Evolutionary conservation across 306 rosid species (phyloP), one percentile per base, ranked within the genome.

Genomic region (Crotalaria pallida): DNA sequence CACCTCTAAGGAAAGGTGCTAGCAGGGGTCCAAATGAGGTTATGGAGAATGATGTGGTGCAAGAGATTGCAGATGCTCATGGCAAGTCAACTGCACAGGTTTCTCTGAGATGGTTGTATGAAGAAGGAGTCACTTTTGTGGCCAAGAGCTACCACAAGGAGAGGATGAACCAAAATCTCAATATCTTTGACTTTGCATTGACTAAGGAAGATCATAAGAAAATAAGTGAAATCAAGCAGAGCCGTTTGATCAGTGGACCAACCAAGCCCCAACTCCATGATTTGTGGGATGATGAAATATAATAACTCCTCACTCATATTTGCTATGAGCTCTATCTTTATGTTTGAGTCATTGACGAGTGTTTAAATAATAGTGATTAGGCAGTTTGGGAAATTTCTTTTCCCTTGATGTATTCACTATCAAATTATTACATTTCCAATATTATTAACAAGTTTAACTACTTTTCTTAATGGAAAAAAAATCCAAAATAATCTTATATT

Each of bases 1-100:
- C 91, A 1, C 91, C 96, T 0, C 38, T 88, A 49, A 85, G 96
- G 52, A 82, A 69, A 16, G 95, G 91, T 1, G 71, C 76, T 0
- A 75, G 84, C 22, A 82, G 84, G 62, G 91, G 96, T 0, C 49
- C 79, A 1, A 84, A 80, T 34, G 80, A 84, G 2, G 89, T 86
- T 1, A 48, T 86, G 87, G 91, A 88, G 44, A 83, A 72, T 18
- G 69, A 83, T 10, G 15, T 80, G 53, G 73, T 88, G 7, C 76
- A 80, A 41, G 77, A 84, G 4, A 84, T 88, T 2, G 95, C 87
- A 0, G 77, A 80, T 23, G 75, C 66, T 7, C 75, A 72, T 9
- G 79, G 81, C 1, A 88, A 84, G 34, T 80, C 87, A 0, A 24
- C 74, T 16, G 86, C 95, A 0, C 95, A 85, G 71, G 79, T 88